These are phyloP conservation scores for Brassica hybrid DNA, from an alignment of 441 rosid genomes.

Conservation along the genomic window DNA sequence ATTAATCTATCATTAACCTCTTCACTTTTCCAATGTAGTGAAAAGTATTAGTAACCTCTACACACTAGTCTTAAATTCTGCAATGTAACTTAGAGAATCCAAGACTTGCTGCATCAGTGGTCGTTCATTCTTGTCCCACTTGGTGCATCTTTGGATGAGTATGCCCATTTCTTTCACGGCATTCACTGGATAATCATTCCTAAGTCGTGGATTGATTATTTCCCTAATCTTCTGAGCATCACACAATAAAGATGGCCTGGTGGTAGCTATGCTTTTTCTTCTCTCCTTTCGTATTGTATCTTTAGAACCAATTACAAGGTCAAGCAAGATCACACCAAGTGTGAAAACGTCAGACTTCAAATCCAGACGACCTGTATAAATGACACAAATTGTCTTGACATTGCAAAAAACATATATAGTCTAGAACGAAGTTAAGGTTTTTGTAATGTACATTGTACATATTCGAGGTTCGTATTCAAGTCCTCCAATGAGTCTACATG, in stretches of 20 bases:
- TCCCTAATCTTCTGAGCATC: background rate
- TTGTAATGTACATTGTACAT: background rate
- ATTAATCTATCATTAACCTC: background rate
- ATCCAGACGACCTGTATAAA: background rate
- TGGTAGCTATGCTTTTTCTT: background rate
- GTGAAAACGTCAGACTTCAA: background rate
- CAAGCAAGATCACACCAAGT: background rate
- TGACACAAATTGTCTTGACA: background rate
- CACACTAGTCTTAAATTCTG: background rate
- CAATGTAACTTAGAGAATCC: background rate
- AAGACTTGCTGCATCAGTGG: background rate
- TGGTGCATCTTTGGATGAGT: background rate
- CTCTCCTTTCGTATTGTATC: background rate
- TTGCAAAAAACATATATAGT: background rate
- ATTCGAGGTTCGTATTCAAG: background rate
- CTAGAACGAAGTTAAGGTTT: background rate
- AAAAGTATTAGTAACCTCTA: background rate
- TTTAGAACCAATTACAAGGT: background rate
- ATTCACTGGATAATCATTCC: conserved; percentile 4
- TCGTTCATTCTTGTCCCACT: background rate
- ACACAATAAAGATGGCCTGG: background rate
- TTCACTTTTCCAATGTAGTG: background rate
- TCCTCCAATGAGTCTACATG: background rate
- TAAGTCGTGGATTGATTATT: conserved; percentile 20
- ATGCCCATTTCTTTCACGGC: background rate